Percentiles rank a stretch among this genome's conserved stretches.
Evolutionary conservation across 805 yeast species (phyloP).

Genomic region (Candida jianshihensis): DNA sequence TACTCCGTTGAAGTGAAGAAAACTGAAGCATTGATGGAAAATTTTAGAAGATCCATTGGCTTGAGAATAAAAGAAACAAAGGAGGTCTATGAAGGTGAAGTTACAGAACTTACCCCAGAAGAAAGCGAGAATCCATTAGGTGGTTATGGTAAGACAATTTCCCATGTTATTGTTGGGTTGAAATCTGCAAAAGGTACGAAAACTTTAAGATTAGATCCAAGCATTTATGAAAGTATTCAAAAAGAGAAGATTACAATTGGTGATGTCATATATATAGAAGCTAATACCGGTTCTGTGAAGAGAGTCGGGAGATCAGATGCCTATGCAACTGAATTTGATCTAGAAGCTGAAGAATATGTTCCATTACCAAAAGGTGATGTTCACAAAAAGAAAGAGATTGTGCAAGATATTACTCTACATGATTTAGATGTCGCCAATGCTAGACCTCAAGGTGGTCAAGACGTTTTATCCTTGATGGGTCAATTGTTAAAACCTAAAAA

Average conservation of each 20-base stretch:
- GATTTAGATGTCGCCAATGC: constrained; percentile 96
- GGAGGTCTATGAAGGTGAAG: constrained; percentile 98
- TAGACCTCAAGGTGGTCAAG: constrained; percentile 96
- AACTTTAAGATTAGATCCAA: constrained; percentile 83
- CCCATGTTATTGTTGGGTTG: constrained; percentile 90
- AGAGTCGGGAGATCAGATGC: constrained; percentile 98
- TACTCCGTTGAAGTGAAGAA: constrained; percentile 95
- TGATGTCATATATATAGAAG: constrained; percentile 94
- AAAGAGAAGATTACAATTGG: constrained; percentile 93
- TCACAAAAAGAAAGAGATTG: constrained; percentile 95
- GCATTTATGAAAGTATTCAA: constrained; percentile 87
- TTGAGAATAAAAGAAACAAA: constrained; percentile 93
- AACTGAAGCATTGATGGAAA: constrained; percentile 94
- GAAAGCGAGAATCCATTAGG: constrained; percentile 96
- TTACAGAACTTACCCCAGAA: constrained; percentile 90
- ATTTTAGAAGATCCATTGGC: constrained; percentile 94
- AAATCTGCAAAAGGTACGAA: constrained; percentile 90
- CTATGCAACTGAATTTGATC: constrained; percentile 94
- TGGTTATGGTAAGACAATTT: constrained; percentile 94
- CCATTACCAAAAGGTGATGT: constrained; percentile 99
- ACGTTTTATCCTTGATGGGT: constrained; percentile 92
- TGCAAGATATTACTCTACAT: constrained; percentile 94
- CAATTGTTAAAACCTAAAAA: constrained; percentile 92
- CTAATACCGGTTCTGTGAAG: constrained; percentile 95
- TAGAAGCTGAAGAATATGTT: constrained; percentile 97